Base-by-base conservation (phyloP, 1,284 basidiomycete species). In the Cryptococcus hybrid region DNA sequence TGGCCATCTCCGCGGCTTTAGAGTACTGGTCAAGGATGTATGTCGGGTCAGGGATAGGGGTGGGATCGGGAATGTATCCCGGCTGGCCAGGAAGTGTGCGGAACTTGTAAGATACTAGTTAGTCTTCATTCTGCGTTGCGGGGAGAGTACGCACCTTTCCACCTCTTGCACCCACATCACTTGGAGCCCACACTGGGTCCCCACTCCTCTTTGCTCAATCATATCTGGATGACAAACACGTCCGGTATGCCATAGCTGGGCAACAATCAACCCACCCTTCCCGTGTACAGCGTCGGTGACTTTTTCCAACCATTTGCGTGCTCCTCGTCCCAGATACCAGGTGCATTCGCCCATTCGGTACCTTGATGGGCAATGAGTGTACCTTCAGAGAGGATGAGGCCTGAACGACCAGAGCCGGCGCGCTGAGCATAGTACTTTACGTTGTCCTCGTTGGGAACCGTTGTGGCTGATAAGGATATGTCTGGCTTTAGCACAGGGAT, bases 161-260 rank as follows among this genome's bases (percentile, higher is more conserved):
- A 7, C 57, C 57, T 40, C 57, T 34, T 12, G 57, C 57, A 46
- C 44, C 47, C n/a, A 58, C 47, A 12, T 46, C 52, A 46, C 57
- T 58, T 3, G 57, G 52, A 9, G 39, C 52, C 39, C 47, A 58
- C 2, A 58, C 52, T 8, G 52, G 52, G 38, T 45, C 47, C 7
- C 57, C 57, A 13, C 44, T 30, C 45, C 34, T 37, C 35, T 51
- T 24, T 24, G 56, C 35, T 45, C 42, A 13, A 12, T 13, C 56
- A 50, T 49, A 34, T 54, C 56, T 13, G 52, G 47, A 39, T 54
- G 52, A 42, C 45, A 38, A 2, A 45, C 18, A 18, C 57, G 18
- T 12, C 83, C 83, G 2, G 81, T 66, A 3, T 81, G 80, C 81
- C 81, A 82, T 0, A 83, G 66, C 63, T 84, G 83, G 1, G 77